Evolutionary conservation across 169 alveolate genomes (phyloP), one percentile per base, ranked within the genome.

Genomic region (Plasmodium billcollinsi): DNA sequence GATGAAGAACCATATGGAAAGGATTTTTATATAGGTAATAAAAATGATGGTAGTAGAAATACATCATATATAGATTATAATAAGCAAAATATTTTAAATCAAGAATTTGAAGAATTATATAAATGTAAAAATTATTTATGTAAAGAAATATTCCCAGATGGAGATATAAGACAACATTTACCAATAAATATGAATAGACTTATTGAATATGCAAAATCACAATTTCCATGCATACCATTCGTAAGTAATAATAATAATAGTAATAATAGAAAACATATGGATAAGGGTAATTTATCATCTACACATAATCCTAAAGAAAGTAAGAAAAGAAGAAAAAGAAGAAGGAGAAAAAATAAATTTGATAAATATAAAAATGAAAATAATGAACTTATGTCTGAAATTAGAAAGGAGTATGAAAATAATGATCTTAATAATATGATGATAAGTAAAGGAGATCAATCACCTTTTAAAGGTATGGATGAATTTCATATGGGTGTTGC

Each of bases 91-190:
- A 90, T 96, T 45, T 86, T 94, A 73, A 96, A 92, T 12, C 94
- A 93, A 80, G 97, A 94, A 58, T 95, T 88, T 88, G 93, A 94
- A 73, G 93, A 92, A 11, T 90, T 94, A 39, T 52, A 80, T 70
- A 95, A 89, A 61, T 92, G 94, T 91, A 94, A 94, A 73, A 73
- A 90, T 62, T 80, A 93, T 54, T 54, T 94, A 26, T 94, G 97
- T 72, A 90, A 73, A 85, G 97, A 96, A 61, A 97, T 98, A 62
- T 97, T 98, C 90, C 96, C 97, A 0, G 97, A 96, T 89, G 99
- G 99, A 2, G 99, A 98, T 70, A 95, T 97, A 29, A 94, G 98
- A 71, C 98, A 98, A 93, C 99, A 99, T 94, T 89, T 99, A 66
- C 99, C 99, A 33, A 98, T 99, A 26, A 98, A 98, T 93, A 94